Evolutionary conservation across 805 yeast species (phyloP).

Genomic region (Hyphopichia homilentoma): DNA sequence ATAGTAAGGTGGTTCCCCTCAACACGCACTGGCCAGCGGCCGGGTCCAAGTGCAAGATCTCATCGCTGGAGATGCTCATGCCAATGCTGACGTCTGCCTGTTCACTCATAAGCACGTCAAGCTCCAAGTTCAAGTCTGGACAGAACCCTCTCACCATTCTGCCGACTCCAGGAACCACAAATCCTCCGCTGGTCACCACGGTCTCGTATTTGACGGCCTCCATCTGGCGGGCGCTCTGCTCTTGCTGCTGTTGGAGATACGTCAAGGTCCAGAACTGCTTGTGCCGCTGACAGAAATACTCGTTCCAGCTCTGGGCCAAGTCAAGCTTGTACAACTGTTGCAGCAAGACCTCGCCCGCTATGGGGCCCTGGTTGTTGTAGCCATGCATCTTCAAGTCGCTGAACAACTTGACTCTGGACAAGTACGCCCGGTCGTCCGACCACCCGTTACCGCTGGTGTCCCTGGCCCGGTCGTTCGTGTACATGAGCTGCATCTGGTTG

Average conservation of each 20-base stretch:
- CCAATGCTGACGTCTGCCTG: slow-evolving; percentile 33
- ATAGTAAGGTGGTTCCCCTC: slow-evolving; percentile 10
- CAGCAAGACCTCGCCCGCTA: slow-evolving; percentile 10
- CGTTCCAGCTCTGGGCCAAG: slow-evolving; percentile 10
- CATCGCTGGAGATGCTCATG: slow-evolving; percentile 42
- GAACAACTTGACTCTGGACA: not conserved
- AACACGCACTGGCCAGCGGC: slow-evolving; percentile 38
- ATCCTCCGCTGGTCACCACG: slow-evolving; percentile 32
- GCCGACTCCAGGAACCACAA: slow-evolving; percentile 13
- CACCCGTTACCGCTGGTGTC: too few species aligned
- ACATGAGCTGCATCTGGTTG: slow-evolving; percentile 20
- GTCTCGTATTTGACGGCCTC: slow-evolving; percentile 28
- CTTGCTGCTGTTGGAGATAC: slow-evolving; percentile 10
- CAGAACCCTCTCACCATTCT: slow-evolving; percentile 44
- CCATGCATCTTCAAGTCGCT: slow-evolving; percentile 24
- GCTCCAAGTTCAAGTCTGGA: slow-evolving; percentile 42
- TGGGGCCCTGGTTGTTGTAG: slow-evolving; percentile 33
- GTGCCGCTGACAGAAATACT: slow-evolving; percentile 11
- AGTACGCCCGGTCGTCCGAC: too few species aligned
- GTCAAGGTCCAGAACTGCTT: slow-evolving; percentile 23
- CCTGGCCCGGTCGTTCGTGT: slow-evolving; percentile 1
- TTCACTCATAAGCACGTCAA: slow-evolving; percentile 31
- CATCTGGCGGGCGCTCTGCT: not conserved
- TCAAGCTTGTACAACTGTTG: slow-evolving; percentile 12
- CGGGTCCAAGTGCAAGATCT: slow-evolving; percentile 41